Base-by-base conservation (phyloP, 2,329 filamentous ascomycete species). In the Fusarium paranaense region DNA sequence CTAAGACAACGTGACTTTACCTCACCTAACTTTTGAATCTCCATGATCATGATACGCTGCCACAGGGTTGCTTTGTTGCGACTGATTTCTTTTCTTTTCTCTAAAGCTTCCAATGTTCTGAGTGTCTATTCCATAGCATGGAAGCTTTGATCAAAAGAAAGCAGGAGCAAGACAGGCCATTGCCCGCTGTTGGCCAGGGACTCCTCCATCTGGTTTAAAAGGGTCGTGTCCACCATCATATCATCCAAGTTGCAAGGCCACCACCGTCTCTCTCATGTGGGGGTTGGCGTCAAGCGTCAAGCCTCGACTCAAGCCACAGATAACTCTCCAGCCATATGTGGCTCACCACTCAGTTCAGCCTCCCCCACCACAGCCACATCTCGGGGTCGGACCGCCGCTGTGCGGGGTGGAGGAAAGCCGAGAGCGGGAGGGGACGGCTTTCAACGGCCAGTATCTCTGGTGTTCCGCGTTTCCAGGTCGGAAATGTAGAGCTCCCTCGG, bases 381-480 rank as follows among this genome's bases (percentile, higher is more conserved):
- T 63, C 67, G 52, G 62, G 38, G 52, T 40, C 42, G 59, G 45
- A 56, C 57, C 59, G 33, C 37, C 58, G 45, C 52, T 45, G 59
- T 42, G 74, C 67, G 63, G 71, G 66, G 66, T 45, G 72, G 68
- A 62, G 62, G 63, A 42, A 52, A 63, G 66, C 75, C 76, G 76
- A 76, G 64, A 69, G 66, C 76, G 71, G 76, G 70, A 77, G 71
- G 69, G 70, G 70, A 74, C 76, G 76, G 76, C 72, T 78, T 78
- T 66, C 72, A 68, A 67, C 76, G 76, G 75, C 69, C 60, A 69
- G 66, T 16, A 62, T 50, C 35, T 50, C 47, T 65, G 59, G 38
- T 64, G 42, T 76, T 72, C 74, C 74, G 69, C 69, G 66, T 50
- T 33, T 61, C 30, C 37, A 45, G 33, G 47, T 66, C 71, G 71